Evolutionary conservation across 2,329 filamentous ascomycete species (phyloP).

Genomic region (Alternaria triticimaculans): DNA sequence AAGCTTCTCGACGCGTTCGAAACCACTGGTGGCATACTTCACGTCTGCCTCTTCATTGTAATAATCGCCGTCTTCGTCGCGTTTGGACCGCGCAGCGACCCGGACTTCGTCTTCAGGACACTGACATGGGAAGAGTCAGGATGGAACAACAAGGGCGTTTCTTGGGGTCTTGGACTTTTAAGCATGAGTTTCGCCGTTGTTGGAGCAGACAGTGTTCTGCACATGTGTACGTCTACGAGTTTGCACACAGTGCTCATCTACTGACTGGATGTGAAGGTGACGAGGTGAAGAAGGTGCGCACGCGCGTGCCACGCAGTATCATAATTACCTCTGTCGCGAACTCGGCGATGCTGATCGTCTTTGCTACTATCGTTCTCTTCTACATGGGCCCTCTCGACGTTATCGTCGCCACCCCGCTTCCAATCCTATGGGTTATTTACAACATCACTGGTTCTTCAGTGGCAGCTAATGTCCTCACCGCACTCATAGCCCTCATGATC

Average conservation of each 20-base stretch:
- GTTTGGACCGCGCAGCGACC: conserved; percentile 47
- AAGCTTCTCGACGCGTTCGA: conserved; percentile 56
- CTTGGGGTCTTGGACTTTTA: conserved; percentile 49
- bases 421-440: conserved; percentile 51
- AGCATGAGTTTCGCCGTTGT: conserved; percentile 42
- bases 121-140: conserved; percentile 52
- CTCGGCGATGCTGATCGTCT: conserved; percentile 53
- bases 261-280: conserved; percentile 23
- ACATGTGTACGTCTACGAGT: conserved; percentile 37
- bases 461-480: conserved; percentile 52
- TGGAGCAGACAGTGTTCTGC: conserved; percentile 58
- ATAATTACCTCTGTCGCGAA: conserved; percentile 50
- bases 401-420: conserved; percentile 22
- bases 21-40: conserved; percentile 54
- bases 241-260: background rate
- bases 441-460: conserved; percentile 50
- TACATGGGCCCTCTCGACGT: conserved; percentile 51
- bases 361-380: conserved; percentile 54
- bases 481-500: conserved; percentile 48
- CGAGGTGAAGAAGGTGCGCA: conserved; percentile 52
- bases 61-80: conserved; percentile 55
- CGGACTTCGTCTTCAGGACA: conserved; percentile 53
- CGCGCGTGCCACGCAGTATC: conserved; percentile 50
- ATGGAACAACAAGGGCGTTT: conserved; percentile 53
- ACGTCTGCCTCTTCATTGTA: conserved; percentile 58